Base-by-base conservation (phyloP, 2,329 filamentous ascomycete species). In the Cercospora zeae-maydis region DNA sequence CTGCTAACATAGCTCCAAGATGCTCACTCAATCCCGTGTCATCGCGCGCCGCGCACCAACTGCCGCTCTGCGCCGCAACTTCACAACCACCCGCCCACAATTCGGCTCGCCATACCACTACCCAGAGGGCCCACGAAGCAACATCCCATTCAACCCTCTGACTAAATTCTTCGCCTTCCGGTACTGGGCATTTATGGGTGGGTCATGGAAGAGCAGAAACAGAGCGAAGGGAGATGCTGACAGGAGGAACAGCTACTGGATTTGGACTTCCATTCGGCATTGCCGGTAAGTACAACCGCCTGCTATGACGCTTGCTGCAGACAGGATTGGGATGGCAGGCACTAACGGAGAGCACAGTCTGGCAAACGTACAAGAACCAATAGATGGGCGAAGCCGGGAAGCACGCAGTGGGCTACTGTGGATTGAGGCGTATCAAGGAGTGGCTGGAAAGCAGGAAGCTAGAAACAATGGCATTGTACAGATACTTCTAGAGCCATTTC, bases 91-190 rank as follows among this genome's bases (percentile, higher is more conserved):
- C 78, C 91, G 91, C 76, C 81, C 89, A 77, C 92, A 91, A 79
- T 82, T 96, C 78, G 86, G 84, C 74, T 96, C 91, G 78, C 93
- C 93, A 69, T 97, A 96, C 88, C 95, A 99, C 85, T 99, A 99
- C 84, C 89, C 93, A 73, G 93, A 98, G 84, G 95, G 93, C 70
- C 91, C 93, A 75, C 90, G 92, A 81, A 88, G 85, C 84, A 98
- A 97, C 86, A 81, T 99, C 70, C 95, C 95, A 71, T 99, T 99
- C 88, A 96, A 99, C 85, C 90, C 95, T 71, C 84, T 91, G 82
- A 93, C 88, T 77, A 91, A 88, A 81, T 90, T 84, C 82, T 99
- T 99, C 78, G 86, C 82, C 70, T 67, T 91, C 72, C 85, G 88
- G 80, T 99, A 90, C 88, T 96, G 92, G 89, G 77, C 77, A 67